These are phyloP conservation scores for Yamadazyma epiphylla DNA, from an alignment of 1,139 yeast species.

Conservation along the genomic window DNA sequence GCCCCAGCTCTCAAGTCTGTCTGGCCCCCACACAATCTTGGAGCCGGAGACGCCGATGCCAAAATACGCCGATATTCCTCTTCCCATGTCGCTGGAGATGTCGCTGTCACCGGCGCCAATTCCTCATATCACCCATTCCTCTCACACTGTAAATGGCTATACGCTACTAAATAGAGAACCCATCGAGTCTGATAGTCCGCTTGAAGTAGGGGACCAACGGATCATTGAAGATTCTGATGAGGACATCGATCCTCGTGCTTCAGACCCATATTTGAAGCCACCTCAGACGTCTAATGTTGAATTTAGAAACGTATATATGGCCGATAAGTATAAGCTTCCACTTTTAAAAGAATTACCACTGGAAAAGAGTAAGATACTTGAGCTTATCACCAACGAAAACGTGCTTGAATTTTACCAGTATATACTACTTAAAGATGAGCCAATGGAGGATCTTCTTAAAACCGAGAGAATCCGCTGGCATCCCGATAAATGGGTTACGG, in stretches of 20 bases:
- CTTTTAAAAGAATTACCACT: slow-evolving; percentile 10
- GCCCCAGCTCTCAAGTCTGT: too few species aligned
- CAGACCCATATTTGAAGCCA: slow-evolving; percentile 33
- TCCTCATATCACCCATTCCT: too few species aligned
- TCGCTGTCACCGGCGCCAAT: too few species aligned
- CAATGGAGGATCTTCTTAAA: slow-evolving; percentile 28
- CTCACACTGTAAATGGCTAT: slow-evolving; percentile 37
- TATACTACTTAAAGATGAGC: slow-evolving; percentile 14
- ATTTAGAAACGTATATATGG: slow-evolving; percentile 13
- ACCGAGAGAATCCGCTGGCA: slow-evolving; percentile 64
- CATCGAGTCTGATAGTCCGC: slow-evolving; percentile 1
- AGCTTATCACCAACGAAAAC: slow-evolving; percentile 19
- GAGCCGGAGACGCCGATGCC: slow-evolving; percentile 23
- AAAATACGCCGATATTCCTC: too few species aligned
- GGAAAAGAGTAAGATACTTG: slow-evolving; percentile 15
- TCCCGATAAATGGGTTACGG: slow-evolving; percentile 53
- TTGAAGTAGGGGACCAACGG: slow-evolving; percentile 33
- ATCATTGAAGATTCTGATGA: slow-evolving; percentile 31
- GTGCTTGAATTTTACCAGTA: slow-evolving; percentile 22
- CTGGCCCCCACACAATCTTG: too few species aligned
- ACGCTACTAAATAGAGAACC: slow-evolving; percentile 29
- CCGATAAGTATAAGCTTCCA: slow-evolving; percentile 16
- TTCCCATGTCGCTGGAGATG: too few species aligned
- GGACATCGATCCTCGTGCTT: slow-evolving; percentile 33
- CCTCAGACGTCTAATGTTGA: slow-evolving; percentile 6